A percentile compares a stretch with the other conserved stretches of the same genome.
phyloP scores from a whole-genome alignment of 805 yeast species.

The Brettanomyces naardenensis region DNA sequence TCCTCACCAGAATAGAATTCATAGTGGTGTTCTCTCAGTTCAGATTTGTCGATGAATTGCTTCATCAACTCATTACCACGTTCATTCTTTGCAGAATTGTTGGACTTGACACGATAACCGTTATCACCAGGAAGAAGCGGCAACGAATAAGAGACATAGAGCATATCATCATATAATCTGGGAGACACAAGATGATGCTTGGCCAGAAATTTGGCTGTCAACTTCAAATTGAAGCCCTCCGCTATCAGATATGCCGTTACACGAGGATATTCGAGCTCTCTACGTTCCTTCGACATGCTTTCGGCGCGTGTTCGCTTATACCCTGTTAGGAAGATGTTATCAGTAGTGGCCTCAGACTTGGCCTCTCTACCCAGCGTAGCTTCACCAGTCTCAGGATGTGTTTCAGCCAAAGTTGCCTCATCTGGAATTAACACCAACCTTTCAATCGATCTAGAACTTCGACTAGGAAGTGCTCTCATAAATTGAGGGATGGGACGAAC shows the following conservation, averaged over 20 bases:
- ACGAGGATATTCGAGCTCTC: conserved; percentile 63
- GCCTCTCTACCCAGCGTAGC: conserved; percentile 8
- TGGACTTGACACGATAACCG: conserved; percentile 69
- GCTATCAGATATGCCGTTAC: conserved; percentile 90
- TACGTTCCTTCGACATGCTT: conserved; percentile 46
- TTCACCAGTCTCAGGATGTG: conserved; percentile 6
- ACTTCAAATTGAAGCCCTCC: conserved; percentile 64
- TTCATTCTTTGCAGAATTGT: conserved; percentile 37
- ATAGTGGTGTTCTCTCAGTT: conserved; percentile 84
- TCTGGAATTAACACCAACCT: conserved; percentile 83
- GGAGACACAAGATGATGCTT: conserved; percentile 78
- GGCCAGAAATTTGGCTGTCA: conserved; percentile 56
- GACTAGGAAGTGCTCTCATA: conserved; percentile 49
- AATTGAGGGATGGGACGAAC: conserved; percentile 31
- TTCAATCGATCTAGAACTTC: conserved; percentile 83
- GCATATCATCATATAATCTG: conserved; percentile 83
- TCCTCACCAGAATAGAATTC: conserved; percentile 83
- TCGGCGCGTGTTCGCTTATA: conserved; percentile 38
- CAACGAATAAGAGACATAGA: conserved; percentile 81
- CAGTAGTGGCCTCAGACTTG: conserved; percentile 22
- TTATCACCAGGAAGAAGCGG: conserved; percentile 82
- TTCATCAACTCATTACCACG: conserved; percentile 52
- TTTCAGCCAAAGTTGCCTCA: conserved; percentile 19
- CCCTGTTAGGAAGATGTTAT: conserved; percentile 25
- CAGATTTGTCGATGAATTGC: conserved; percentile 67